Evolutionary conservation across 306 rosid species (phyloP).

Genomic region (Gleditsia sinensis): DNA sequence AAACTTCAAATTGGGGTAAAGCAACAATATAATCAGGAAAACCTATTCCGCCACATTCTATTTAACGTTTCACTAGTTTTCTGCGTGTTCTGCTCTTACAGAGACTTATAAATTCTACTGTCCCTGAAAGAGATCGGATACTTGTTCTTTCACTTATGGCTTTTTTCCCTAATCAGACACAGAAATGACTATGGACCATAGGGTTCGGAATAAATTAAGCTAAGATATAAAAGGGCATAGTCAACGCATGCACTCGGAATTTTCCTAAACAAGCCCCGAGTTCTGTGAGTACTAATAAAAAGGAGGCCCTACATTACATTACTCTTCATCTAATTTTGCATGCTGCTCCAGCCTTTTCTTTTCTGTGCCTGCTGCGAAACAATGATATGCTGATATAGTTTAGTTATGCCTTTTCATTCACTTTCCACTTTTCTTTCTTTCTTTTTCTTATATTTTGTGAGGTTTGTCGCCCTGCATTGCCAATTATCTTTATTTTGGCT

Average conservation of each 20-base stretch:
- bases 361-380: not conserved
- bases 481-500: not conserved
- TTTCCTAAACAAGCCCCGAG: not conserved
- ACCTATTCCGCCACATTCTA: not conserved
- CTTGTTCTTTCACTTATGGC: not conserved
- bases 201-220: not conserved
- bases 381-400: constrained; percentile 6
- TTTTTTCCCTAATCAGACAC: not conserved
- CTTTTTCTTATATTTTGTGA: not conserved
- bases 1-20: not conserved
- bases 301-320: constrained; percentile 9
- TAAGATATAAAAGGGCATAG: not conserved
- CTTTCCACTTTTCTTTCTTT: too few species aligned
- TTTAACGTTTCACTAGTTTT: not conserved
- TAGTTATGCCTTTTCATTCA: not conserved
- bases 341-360: not conserved
- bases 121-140: not conserved
- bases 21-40: not conserved
- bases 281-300: constrained; percentile 15
- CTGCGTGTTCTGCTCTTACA: not conserved
- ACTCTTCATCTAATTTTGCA: not conserved
- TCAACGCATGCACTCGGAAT: not conserved
- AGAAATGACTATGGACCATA: not conserved
- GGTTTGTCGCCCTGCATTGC: constrained; percentile 21
- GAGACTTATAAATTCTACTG: not conserved